A percentile compares a stretch with the other conserved stretches of the same genome.
Conservation (phyloP, 306 rosid genomes). For the Ammopiptanthus mongolicus region DNA sequence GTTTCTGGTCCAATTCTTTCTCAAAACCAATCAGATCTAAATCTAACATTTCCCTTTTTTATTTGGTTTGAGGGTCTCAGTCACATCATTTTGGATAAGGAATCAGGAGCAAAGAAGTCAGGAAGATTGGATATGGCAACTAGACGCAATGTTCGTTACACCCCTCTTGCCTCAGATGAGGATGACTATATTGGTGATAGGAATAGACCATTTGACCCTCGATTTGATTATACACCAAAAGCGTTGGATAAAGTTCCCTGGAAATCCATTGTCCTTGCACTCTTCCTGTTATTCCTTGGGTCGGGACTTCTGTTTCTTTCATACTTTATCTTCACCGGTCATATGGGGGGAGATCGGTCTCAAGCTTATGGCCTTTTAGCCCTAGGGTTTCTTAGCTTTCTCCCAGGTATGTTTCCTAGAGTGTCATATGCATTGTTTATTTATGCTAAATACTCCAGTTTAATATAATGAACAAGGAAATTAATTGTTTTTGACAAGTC, state of each 20-base stretch:
- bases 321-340: slow-evolving; percentile 78
- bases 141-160: slow-evolving; percentile 60
- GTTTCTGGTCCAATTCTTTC: slow-evolving; percentile 10
- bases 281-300: slow-evolving; percentile 74
- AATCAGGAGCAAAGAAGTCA: not conserved
- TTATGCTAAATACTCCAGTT: not conserved
- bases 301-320: slow-evolving; percentile 72
- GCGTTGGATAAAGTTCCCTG: slow-evolving; percentile 81
- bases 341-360: slow-evolving; percentile 88
- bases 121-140: slow-evolving; percentile 49
- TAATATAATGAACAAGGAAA: not conserved
- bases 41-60: not conserved
- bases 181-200: slow-evolving; percentile 34
- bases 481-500: not conserved
- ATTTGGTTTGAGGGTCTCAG: not conserved
- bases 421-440: not conserved
- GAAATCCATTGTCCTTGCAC: slow-evolving; percentile 89
- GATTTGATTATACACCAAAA: slow-evolving; percentile 83
- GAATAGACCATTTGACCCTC: slow-evolving; percentile 54
- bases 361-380: slow-evolving; percentile 92
- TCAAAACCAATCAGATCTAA: not conserved
- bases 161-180: slow-evolving; percentile 59
- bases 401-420: slow-evolving; percentile 61
- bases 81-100: not conserved
- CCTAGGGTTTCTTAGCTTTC: slow-evolving; percentile 82